phyloP scores from a whole-genome alignment of 345 rosid genomes.

The Nasturtium officinale region DNA sequence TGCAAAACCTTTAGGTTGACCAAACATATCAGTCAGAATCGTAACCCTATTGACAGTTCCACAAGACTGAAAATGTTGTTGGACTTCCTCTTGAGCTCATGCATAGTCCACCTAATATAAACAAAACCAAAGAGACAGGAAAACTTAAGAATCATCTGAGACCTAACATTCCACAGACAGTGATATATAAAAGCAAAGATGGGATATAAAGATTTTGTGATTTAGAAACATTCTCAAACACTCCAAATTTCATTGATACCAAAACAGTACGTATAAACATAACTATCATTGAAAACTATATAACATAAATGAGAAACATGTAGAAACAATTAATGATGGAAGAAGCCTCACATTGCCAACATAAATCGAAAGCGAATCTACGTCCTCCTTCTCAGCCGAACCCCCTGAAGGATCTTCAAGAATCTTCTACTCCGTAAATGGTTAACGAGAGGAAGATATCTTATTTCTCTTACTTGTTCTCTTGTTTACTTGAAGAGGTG shows the following conservation, averaged over 20 bases:
- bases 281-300: neutral
- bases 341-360: constrained; percentile 92
- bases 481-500: no score
- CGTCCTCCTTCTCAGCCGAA: constrained; percentile 95
- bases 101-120: constrained; percentile 85
- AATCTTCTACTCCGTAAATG: no score
- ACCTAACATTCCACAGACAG: neutral
- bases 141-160: neutral
- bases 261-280: no score
- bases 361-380: constrained; percentile 89
- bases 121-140: constrained; percentile 18
- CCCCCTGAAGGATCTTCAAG: constrained; percentile 71
- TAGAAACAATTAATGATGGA: constrained; percentile 30
- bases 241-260: constrained; percentile 3
- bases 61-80: constrained; percentile 98
- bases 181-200: no score
- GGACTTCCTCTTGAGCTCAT: constrained; percentile 98
- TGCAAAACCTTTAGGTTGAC: constrained; percentile 99
- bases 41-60: constrained; percentile 98
- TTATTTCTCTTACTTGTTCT: no score
- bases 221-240: no score
- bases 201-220: neutral
- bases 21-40: constrained; percentile 96
- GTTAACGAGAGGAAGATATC: no score
- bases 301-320: constrained; percentile 1